phyloP scores from a whole-genome alignment of 352 stramenopile species.

The Phytophthora sojae region DNA sequence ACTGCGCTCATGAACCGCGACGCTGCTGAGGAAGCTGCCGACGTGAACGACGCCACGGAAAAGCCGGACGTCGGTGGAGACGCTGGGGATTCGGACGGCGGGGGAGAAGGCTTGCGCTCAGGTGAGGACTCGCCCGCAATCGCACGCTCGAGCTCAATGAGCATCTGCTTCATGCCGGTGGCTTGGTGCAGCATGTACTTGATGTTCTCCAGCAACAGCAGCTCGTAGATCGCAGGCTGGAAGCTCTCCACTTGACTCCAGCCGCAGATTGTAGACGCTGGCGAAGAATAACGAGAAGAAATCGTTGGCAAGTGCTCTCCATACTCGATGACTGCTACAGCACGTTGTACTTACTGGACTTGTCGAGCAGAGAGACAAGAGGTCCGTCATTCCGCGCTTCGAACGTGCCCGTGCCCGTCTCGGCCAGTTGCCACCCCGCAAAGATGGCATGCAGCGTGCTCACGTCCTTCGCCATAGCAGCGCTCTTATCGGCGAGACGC shows the following conservation, averaged over 20 bases:
- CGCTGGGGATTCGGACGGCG: slow-evolving; percentile 19
- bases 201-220: slow-evolving; percentile 69
- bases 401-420: slow-evolving; percentile 35
- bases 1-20: slow-evolving; percentile 50
- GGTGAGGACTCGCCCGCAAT: slow-evolving; percentile 27
- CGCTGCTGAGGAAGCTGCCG: slow-evolving; percentile 46
- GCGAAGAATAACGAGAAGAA: slow-evolving; percentile 3
- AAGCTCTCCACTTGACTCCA: slow-evolving; percentile 63
- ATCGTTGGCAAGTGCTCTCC: slow-evolving; percentile 4
- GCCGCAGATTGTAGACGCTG: slow-evolving; percentile 45
- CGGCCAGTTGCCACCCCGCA: slow-evolving; percentile 59
- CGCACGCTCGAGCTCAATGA: slow-evolving; percentile 51
- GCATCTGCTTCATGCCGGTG: slow-evolving; percentile 69
- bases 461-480: slow-evolving; percentile 63
- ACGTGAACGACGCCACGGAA: slow-evolving; percentile 47
- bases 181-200: slow-evolving; percentile 72
- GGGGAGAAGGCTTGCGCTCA: slow-evolving; percentile 21
- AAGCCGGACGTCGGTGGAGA: slow-evolving; percentile 27
- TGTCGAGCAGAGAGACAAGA: slow-evolving; percentile 50
- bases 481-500: slow-evolving; percentile 67
- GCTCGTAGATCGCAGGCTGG: slow-evolving; percentile 70
- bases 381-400: slow-evolving; percentile 33
- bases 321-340: background rate
- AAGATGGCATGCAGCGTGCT: slow-evolving; percentile 58
- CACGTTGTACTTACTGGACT: slow-evolving; percentile 48